Base-by-base conservation (phyloP, 805 yeast genomes). In the Myxozyma geophila region DNA sequence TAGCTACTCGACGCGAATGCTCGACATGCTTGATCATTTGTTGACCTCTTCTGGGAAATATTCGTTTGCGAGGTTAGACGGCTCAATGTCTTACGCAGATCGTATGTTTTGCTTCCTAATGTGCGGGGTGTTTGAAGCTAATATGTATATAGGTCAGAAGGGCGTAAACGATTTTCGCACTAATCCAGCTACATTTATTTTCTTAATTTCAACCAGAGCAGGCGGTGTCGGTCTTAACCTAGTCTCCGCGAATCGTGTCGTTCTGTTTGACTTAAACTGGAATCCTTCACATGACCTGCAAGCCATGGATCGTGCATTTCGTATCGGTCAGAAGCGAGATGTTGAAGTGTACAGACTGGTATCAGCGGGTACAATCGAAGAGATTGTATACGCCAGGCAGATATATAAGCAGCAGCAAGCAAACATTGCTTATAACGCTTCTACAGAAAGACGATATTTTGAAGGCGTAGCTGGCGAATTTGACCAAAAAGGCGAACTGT, bases 331-430 rank as follows among this genome's bases (percentile, higher is more conserved):
- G 46, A 47, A 49, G 8, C 61, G 68, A 12, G 60, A 62, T 41
- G 68, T 65, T 8, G 64, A 65, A 15, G 67, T 65, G 6, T 65
- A 65, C 46, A 35, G 68, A 37, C 53, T 65, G 2, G 64, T 65
- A 3, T 36, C 67, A 3, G 53, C 58, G 0, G 61, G 67, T 4
- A 65, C 68, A 10, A 59, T 65, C 37, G 68, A 65, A 40, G 68
- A 65, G 41, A 62, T 57, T 37, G 59, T 65, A 7, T 65, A 65
- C 28, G 68, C 68, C 1, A 49, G 66, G 7, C 68, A 65, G 54
- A 58, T 65, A 9, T 65, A 65, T 37, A 65, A 65, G 44, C 68
- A 65, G 57, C 68, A 65, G 40, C 65, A 65, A 37, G 68, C 68
- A 19, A 65, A 58, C 47, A 65, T 60, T 23, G 68, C 59, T 21